A percentile compares a stretch with the other conserved stretches of the same genome.
phyloP scores from a whole-genome alignment of 2,329 filamentous ascomycete species.

The Fusarium oligoseptatum region DNA sequence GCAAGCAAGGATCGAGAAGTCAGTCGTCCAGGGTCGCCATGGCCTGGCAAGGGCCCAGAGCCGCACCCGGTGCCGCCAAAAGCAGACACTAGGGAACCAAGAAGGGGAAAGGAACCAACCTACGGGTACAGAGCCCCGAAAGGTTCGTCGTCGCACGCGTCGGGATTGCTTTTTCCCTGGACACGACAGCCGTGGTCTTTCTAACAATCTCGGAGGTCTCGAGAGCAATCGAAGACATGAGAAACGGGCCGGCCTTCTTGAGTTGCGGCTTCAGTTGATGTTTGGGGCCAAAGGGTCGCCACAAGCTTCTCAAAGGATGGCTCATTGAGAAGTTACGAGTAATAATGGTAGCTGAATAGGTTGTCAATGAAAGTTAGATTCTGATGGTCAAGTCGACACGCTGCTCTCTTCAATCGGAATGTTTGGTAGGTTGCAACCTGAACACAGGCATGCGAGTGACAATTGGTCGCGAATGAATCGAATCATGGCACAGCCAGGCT shows the following conservation, averaged over 20 bases:
- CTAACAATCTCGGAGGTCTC: neutral
- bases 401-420: conserved; percentile 28
- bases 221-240: conserved; percentile 2
- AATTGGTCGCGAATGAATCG: neutral
- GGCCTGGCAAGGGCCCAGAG: neutral
- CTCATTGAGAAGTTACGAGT: neutral
- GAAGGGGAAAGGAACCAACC: neutral
- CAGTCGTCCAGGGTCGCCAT: neutral
- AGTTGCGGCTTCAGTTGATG: neutral
- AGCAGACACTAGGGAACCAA: neutral
- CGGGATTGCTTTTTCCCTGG: conserved; percentile 2
- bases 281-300: neutral
- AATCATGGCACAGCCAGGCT: neutral
- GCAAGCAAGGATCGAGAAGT: neutral
- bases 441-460: conserved; percentile 11
- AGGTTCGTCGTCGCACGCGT: conserved; percentile 1
- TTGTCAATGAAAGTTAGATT: neutral
- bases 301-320: neutral
- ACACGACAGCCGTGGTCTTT: conserved; percentile 2
- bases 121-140: neutral
- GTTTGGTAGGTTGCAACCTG: conserved; percentile 16
- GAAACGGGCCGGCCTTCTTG: neutral
- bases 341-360: neutral
- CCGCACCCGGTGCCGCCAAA: neutral
- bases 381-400: conserved; percentile 1